Base-by-base conservation (phyloP, 352 stramenopile species). In the Elongisporangium anandrum region DNA sequence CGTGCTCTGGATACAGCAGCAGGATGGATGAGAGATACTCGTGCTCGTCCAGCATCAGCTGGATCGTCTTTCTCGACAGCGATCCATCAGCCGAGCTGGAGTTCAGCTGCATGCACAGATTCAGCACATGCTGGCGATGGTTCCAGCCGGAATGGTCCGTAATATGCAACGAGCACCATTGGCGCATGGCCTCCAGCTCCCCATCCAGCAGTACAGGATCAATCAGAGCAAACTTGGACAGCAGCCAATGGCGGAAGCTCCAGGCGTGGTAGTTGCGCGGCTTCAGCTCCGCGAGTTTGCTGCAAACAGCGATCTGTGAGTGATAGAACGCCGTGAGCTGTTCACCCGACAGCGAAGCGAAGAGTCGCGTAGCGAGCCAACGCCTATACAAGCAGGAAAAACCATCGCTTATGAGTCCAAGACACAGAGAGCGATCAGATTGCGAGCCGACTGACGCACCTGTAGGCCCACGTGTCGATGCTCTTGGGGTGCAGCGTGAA, bases 391-490 rank as follows among this genome's bases (percentile, higher is more conserved):
- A 6, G 54, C 19, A 56, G 22, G 1, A 54, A 29, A 34, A 17
- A 45, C 10, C 10, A 17, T 45, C 13, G 12, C 34, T 45, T 17
- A 12, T 45, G 34, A 45, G 34, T 12, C 10, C 34, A 21, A 64
- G 52, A 15, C 15, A 4, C n/a, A 34, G 9, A 50, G 13, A 17
- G 47, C 38, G 16, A 53, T 0, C 12, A 20, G 10, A 24, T 57
- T 29, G 13, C 7, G 5, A 60, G 5, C 13, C 9, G 20, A 48
- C 0, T 3, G 2, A 56, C 72, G 51, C 57, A 92, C 81, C 85
- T 69, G 56, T 94, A 89, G 3, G 85, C 82, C 85, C 85, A 94
- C 48, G 82, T 94, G 61, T 94, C 85, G 61, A 92, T 92, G 58
- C 85, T 94, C 72, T 94, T 94, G 0, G 85, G 77, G 48, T 94